phyloP scores from a whole-genome alignment of 495 filamentous ascomycete species.

The Xylaria cubensis region DNA sequence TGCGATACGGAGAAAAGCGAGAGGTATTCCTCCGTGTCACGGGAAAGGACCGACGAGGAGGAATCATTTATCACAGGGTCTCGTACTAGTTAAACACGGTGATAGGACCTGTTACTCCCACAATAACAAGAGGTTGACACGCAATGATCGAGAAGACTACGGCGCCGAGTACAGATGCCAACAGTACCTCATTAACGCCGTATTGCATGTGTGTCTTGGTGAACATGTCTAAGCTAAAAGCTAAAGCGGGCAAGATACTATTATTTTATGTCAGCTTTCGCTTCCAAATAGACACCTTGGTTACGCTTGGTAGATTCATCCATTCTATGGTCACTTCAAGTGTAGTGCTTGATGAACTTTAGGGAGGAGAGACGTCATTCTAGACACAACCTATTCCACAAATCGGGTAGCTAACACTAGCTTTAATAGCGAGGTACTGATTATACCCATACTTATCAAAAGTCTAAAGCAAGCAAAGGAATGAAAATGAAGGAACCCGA shows the following conservation, averaged over 20 bases:
- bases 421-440: background rate
- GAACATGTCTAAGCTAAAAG: constrained; percentile 87
- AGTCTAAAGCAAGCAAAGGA: constrained; percentile 6
- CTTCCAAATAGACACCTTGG: background rate
- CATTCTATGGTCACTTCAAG: background rate
- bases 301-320: background rate
- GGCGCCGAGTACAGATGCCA: constrained; percentile 78
- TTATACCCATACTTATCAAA: background rate
- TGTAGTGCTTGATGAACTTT: background rate
- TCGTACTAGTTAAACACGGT: constrained; percentile 81
- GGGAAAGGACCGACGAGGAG: background rate
- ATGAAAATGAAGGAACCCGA: constrained; percentile 10
- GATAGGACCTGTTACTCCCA: constrained; percentile 89
- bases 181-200: constrained; percentile 83
- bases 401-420: background rate
- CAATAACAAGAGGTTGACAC: constrained; percentile 83
- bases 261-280: constrained; percentile 24
- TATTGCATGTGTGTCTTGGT: constrained; percentile 79
- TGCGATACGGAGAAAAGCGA: background rate
- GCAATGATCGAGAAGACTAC: constrained; percentile 78
- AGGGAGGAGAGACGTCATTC: background rate
- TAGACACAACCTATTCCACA: background rate
- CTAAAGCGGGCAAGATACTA: constrained; percentile 81
- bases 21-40: background rate
- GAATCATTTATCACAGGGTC: constrained; percentile 8